Base-by-base conservation (phyloP, 2,329 filamentous ascomycete genomes). In the Nemania bipapillata region DNA sequence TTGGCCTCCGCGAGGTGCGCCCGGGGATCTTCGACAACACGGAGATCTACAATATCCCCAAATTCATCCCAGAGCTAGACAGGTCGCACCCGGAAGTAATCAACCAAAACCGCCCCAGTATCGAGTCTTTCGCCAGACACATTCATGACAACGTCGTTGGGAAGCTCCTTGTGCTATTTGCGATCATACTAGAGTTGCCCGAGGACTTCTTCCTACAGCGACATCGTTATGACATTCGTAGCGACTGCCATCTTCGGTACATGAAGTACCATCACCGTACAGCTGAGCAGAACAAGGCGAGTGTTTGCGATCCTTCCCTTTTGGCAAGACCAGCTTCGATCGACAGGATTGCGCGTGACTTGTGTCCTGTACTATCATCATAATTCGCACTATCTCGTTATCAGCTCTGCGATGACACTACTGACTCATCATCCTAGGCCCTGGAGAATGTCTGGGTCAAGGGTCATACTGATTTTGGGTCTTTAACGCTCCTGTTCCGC, bases 201-300 rank as follows among this genome's bases (percentile, higher is more conserved):
- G 84, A 86, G 57, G 85, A 90, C 20, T 83, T 83, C 66, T 83
- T 90, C 55, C 81, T 85, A 26, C 81, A 82, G 11, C 79, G 82
- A 35, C 88, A 90, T 73, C 80, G 80, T 6, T 90, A 88, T 71
- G 81, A 86, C 1, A 80, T 83, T 56, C 80, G 83, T 40, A 83
- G 84, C 53, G 86, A 89, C 71, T 85, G 85, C 60, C 86, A 89
- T 72, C 80, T 89, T 37, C 83, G 88, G 7, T 89, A 88, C 76
- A 88, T 89, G 86, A 84, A 86, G 66, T 89, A 89, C 72, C 81
- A 84, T 63, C 80, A 80, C 0, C 82, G 86, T 12, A 81, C 80
- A 0, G 73, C 78, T 3, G 82, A 83, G 17, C 81, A 83, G 32
- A 86, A 86, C 75, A 50, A 70, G 9, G 68, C 65, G 56, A 40